phyloP scores from a whole-genome alignment of 495 filamentous ascomycete species.

The Cudoniella acicularis region DNA sequence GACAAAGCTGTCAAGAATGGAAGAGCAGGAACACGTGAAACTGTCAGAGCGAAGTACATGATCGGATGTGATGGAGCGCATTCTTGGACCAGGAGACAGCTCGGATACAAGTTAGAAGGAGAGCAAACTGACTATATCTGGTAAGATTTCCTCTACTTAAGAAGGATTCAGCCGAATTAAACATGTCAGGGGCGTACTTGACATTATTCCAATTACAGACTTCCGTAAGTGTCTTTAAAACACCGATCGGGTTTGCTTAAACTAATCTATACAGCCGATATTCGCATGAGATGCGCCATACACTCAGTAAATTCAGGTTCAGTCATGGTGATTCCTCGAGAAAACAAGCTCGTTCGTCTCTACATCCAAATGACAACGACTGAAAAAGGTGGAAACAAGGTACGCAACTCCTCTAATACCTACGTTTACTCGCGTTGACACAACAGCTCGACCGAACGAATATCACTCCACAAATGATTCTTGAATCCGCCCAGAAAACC shows the following conservation, averaged over 20 bases:
- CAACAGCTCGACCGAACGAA: constrained; percentile 46
- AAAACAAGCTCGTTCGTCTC: constrained; percentile 62
- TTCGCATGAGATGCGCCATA: constrained; percentile 63
- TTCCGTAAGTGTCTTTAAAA: constrained; percentile 43
- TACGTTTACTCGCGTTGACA: background rate
- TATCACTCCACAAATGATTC: constrained; percentile 55
- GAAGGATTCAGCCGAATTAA: background rate
- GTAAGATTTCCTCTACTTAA: constrained; percentile 23
- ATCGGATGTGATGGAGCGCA: constrained; percentile 68
- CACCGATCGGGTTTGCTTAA: no score
- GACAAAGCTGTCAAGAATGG: constrained; percentile 28
- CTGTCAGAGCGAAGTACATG: constrained; percentile 58
- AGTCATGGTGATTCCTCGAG: constrained; percentile 67
- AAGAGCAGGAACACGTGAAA: constrained; percentile 33
- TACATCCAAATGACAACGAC: constrained; percentile 65
- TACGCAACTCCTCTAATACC: background rate
- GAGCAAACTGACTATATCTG: constrained; percentile 63
- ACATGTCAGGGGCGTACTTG: constrained; percentile 47
- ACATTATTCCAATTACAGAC: constrained; percentile 62
- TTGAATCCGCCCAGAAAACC: constrained; percentile 56
- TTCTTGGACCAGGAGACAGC: constrained; percentile 53
- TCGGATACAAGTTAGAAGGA: constrained; percentile 57
- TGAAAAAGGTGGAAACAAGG: constrained; percentile 18
- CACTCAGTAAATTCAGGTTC: constrained; percentile 61
- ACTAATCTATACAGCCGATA: constrained; percentile 53